phyloP scores from a whole-genome alignment of 2,329 filamentous ascomycete genomes.

The Hymenoscyphus scutula region DNA sequence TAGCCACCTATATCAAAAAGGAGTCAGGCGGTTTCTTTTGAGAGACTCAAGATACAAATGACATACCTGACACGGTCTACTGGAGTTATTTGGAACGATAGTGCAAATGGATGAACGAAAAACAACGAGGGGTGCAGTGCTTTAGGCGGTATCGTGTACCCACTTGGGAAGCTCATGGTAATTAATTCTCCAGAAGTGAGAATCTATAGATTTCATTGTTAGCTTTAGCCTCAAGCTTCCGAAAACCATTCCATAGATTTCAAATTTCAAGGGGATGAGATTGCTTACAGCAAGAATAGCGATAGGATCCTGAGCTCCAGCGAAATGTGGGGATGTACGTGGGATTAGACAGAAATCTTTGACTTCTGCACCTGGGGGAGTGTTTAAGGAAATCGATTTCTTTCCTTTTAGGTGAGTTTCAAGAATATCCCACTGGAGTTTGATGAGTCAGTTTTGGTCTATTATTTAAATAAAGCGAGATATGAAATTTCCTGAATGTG shows the following conservation, averaged over 20 bases:
- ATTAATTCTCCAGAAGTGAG: conserved; percentile 85
- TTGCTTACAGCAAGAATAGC: conserved; percentile 61
- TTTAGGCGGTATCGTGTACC: conserved; percentile 86
- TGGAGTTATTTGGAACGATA: conserved; percentile 66
- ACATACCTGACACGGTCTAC: conserved; percentile 61
- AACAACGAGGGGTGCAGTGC: conserved; percentile 85
- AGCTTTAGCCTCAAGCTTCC: neutral
- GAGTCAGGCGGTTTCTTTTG: neutral
- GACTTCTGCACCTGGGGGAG: conserved; percentile 74
- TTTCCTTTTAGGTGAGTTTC: conserved; percentile 78
- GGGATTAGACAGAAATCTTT: conserved; percentile 82
- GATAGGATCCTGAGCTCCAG: conserved; percentile 85
- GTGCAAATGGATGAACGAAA: conserved; percentile 87
- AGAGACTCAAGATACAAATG: neutral
- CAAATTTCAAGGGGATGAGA: neutral
- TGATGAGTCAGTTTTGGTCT: neutral
- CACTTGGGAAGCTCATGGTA: conserved; percentile 88
- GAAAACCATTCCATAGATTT: neutral
- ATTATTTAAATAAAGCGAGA: neutral
- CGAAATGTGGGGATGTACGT: conserved; percentile 78
- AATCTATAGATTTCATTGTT: conserved; percentile 38
- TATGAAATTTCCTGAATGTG: neutral
- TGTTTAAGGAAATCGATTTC: conserved; percentile 66
- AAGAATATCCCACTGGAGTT: conserved; percentile 67
- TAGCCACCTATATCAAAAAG: conserved; percentile 60